Conservation (phyloP, 345 rosid genomes). For the Durio zibethinus region DNA sequence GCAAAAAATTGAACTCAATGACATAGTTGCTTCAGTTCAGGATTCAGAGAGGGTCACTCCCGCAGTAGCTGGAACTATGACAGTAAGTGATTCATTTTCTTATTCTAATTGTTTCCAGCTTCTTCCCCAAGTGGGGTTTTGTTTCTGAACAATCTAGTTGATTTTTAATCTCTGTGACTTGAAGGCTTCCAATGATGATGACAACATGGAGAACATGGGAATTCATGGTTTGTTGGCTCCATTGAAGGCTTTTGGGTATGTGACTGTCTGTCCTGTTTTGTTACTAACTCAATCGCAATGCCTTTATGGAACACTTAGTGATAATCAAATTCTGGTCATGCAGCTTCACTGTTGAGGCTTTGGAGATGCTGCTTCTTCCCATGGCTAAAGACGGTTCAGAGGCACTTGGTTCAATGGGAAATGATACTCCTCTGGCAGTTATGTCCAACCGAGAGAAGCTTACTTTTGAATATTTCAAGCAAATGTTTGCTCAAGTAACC, state of each 20-base stretch:
- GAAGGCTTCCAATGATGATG: constrained; percentile 72
- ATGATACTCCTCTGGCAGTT: constrained; percentile 97
- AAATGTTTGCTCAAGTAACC: constrained; percentile 99
- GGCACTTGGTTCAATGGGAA: constrained; percentile 99
- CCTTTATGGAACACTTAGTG: not conserved
- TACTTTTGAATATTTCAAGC: constrained; percentile 94
- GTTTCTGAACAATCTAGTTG: not conserved
- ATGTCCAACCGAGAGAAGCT: constrained; percentile 92
- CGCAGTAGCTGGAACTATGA: constrained; percentile 59
- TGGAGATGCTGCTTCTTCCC: constrained; percentile 97
- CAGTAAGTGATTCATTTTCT: constrained; percentile 38
- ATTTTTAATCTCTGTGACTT: constrained; percentile 12
- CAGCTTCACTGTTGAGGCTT: constrained; percentile 92
- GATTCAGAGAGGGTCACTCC: constrained; percentile 61
- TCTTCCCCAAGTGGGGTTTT: not conserved
- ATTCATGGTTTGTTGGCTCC: constrained; percentile 88
- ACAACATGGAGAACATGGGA: constrained; percentile 82
- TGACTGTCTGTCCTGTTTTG: not conserved
- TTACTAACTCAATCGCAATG: not conserved
- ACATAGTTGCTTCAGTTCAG: constrained; percentile 65
- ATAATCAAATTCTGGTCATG: constrained; percentile 11
- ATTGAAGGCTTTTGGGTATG: constrained; percentile 95
- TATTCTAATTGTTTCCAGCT: not conserved
- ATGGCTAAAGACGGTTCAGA: constrained; percentile 97
- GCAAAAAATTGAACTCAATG: constrained; percentile 80